phyloP scores from a whole-genome alignment of 331 rosid genomes.

The Cydonia oblonga region DNA sequence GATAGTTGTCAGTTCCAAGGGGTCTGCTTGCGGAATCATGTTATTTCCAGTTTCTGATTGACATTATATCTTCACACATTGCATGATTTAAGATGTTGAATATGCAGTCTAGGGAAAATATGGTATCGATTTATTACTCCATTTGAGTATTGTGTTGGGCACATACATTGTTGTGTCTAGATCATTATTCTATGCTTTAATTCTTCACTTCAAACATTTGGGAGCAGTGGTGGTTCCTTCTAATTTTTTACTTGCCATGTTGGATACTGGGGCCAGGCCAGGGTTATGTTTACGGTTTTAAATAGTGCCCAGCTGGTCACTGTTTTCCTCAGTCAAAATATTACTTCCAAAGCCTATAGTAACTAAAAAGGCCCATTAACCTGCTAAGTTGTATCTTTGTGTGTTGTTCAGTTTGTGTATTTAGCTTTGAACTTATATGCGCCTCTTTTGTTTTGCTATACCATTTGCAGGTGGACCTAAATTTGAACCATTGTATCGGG shows the following conservation, averaged over 20 bases:
- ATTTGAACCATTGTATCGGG: slow-evolving; percentile 94
- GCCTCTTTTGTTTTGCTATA: neutral
- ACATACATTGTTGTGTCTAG: neutral
- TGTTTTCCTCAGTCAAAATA: no score
- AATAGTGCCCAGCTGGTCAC: neutral
- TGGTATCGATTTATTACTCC: neutral
- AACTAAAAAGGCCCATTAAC: neutral
- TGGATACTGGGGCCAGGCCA: neutral
- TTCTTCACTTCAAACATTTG: neutral
- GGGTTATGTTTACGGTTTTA: neutral
- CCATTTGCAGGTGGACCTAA: slow-evolving; percentile 77
- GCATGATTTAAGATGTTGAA: neutral
- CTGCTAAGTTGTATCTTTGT: neutral
- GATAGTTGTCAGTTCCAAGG: neutral
- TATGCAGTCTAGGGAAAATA: neutral
- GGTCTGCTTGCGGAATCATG: no score
- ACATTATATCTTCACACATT: neutral
- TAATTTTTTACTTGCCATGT: neutral
- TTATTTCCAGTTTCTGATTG: neutral
- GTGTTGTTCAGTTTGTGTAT: neutral
- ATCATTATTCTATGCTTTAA: neutral
- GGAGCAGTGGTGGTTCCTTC: neutral
- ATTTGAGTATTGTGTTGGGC: no score
- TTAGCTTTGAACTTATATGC: neutral
- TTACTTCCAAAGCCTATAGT: no score